phyloP scores from a whole-genome alignment of 805 yeast genomes.

The Peterozyma xylosa region DNA sequence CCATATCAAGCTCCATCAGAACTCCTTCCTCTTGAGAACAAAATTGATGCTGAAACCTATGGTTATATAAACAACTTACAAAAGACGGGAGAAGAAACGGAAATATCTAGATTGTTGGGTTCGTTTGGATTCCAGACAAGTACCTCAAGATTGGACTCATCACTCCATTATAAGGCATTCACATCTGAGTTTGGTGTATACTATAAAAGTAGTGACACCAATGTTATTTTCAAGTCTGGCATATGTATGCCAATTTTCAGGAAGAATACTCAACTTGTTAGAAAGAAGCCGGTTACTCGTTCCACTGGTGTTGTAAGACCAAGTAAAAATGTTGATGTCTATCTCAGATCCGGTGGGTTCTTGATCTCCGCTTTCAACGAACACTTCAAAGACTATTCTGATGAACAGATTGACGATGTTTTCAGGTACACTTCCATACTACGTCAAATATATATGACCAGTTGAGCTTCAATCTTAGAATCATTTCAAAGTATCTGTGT shows the following conservation, averaged over 20 bases:
- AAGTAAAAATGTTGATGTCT: slow-evolving; percentile 29
- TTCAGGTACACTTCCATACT: slow-evolving; percentile 38
- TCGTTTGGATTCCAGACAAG: slow-evolving; percentile 21
- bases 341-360: slow-evolving; percentile 45
- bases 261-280: slow-evolving; percentile 33
- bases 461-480: slow-evolving; percentile 2
- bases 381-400: slow-evolving; percentile 20
- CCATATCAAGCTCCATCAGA: slow-evolving; percentile 30
- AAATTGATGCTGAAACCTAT: slow-evolving; percentile 36
- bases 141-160: slow-evolving; percentile 24
- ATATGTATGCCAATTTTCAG: slow-evolving; percentile 45
- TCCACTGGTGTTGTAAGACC: slow-evolving; percentile 1
- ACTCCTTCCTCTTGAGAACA: slow-evolving; percentile 36
- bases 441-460: slow-evolving; percentile 37
- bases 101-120: slow-evolving; percentile 40
- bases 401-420: slow-evolving; percentile 33
- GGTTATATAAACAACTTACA: slow-evolving; percentile 29
- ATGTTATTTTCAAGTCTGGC: slow-evolving; percentile 36
- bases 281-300: slow-evolving; percentile 18
- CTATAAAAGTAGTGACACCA: slow-evolving; percentile 24
- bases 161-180: slow-evolving; percentile 36
- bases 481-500: too few relatives aligned
- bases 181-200: slow-evolving; percentile 45
- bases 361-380: slow-evolving; percentile 38
- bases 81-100: slow-evolving; percentile 28